Evolutionary conservation across 2,329 filamentous ascomycete genomes (phyloP).

Genomic region (Penicillium concentricum): DNA sequence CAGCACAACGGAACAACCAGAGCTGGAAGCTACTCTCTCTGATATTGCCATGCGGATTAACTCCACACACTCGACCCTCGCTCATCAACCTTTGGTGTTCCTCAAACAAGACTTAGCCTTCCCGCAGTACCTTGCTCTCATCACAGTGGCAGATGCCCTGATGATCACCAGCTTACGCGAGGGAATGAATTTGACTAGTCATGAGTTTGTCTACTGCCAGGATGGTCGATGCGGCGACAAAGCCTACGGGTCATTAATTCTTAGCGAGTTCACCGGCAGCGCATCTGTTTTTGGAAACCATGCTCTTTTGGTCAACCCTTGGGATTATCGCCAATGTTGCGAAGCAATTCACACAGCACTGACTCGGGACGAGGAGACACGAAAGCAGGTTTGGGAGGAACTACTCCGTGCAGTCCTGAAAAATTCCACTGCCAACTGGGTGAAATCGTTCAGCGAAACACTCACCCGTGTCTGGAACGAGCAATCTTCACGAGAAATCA

Average conservation of each 20-base stretch:
- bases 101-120: slow-evolving; percentile 94
- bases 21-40: slow-evolving; percentile 82
- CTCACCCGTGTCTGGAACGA: slow-evolving; percentile 77
- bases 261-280: slow-evolving; percentile 94
- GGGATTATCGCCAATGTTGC: slow-evolving; percentile 87
- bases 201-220: slow-evolving; percentile 92
- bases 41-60: slow-evolving; percentile 96
- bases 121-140: slow-evolving; percentile 84
- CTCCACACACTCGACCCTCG: slow-evolving; percentile 82
- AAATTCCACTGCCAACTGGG: slow-evolving; percentile 85
- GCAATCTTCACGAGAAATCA: slow-evolving; percentile 79
- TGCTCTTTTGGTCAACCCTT: slow-evolving; percentile 86
- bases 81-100: slow-evolving; percentile 90
- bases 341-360: slow-evolving; percentile 81
- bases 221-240: slow-evolving; percentile 73
- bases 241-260: slow-evolving; percentile 82
- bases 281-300: slow-evolving; percentile 78
- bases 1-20: slow-evolving; percentile 81
- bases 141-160: slow-evolving; percentile 84
- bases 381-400: slow-evolving; percentile 69
- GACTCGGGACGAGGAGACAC: slow-evolving; percentile 75
- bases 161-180: slow-evolving; percentile 96
- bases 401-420: slow-evolving; percentile 72
- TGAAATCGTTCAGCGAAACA: slow-evolving; percentile 68
- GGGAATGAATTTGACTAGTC: slow-evolving; percentile 94